These are phyloP conservation scores for Aureobasidium leucospermi DNA, from an alignment of 2,329 filamentous ascomycete species.

Conservation along the genomic window DNA sequence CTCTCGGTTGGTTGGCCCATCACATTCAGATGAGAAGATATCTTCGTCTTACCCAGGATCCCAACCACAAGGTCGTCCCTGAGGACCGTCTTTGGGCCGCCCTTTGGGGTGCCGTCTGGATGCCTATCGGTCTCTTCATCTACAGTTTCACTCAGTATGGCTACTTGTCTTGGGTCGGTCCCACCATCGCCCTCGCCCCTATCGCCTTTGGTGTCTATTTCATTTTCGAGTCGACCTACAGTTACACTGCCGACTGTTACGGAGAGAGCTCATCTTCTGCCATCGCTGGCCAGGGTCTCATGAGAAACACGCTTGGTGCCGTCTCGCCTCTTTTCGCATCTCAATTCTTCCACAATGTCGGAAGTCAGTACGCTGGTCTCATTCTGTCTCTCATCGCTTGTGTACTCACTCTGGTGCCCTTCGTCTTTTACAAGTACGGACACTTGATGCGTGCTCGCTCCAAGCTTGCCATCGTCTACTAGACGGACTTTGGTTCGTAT, in stretches of 20 bases:
- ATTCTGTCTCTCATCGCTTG: conserved; percentile 42
- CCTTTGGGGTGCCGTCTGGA: conserved; percentile 40
- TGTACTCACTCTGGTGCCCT: conserved; percentile 35
- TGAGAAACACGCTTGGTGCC: conserved; percentile 47
- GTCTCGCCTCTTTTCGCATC: conserved; percentile 46
- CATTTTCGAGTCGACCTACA: conserved; percentile 41
- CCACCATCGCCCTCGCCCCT: conserved; percentile 41
- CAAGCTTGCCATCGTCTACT: conserved; percentile 28
- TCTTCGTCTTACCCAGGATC: conserved; percentile 33
- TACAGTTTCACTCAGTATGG: conserved; percentile 49
- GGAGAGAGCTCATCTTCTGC: conserved; percentile 37
- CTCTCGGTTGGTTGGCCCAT: conserved; percentile 39
- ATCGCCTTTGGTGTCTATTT: conserved; percentile 50
- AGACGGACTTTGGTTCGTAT: neutral
- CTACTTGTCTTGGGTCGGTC: conserved; percentile 43
- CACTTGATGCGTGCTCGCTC: conserved; percentile 32
- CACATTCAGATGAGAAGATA: conserved; percentile 47
- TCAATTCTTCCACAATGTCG: conserved; percentile 48
- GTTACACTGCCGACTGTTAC: conserved; percentile 48
- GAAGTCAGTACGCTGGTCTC: conserved; percentile 46
- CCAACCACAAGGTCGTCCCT: conserved; percentile 30
- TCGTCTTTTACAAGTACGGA: conserved; percentile 39
- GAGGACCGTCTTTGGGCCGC: conserved; percentile 45
- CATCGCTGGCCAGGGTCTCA: conserved; percentile 45
- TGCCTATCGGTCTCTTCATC: conserved; percentile 45